Evolutionary conservation across 2,329 filamentous ascomycete species (phyloP).

Genomic region (Mycosphaerella arachidis): DNA sequence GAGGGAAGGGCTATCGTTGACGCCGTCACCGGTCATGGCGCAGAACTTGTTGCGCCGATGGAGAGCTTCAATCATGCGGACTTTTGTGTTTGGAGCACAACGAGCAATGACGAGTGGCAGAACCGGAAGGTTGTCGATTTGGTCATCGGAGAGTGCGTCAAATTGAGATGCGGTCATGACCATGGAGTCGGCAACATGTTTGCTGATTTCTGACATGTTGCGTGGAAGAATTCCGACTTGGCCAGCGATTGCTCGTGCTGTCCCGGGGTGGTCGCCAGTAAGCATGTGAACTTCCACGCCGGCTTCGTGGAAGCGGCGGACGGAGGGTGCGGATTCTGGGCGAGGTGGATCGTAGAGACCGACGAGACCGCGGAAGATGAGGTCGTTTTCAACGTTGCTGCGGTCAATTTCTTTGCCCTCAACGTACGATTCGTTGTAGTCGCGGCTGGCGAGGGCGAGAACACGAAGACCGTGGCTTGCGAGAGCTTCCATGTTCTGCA

Average conservation of each 20-base stretch:
- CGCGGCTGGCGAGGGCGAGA: conserved; percentile 57
- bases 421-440: conserved; percentile 30
- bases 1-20: conserved; percentile 79
- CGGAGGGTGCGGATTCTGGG: conserved; percentile 69
- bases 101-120: conserved; percentile 78
- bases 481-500: conserved; percentile 65
- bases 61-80: conserved; percentile 84
- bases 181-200: conserved; percentile 61
- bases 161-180: conserved; percentile 62
- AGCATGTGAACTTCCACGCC: conserved; percentile 81
- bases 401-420: conserved; percentile 55
- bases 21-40: conserved; percentile 85
- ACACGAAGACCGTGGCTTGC: conserved; percentile 61
- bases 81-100: conserved; percentile 81
- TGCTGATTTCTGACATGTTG: conserved; percentile 56
- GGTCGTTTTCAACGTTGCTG: conserved; percentile 58
- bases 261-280: conserved; percentile 76
- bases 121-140: conserved; percentile 70
- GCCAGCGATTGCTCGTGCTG: conserved; percentile 70
- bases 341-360: conserved; percentile 85
- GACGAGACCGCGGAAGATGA: conserved; percentile 74
- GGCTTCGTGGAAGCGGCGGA: conserved; percentile 64
- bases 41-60: conserved; percentile 71
- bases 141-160: conserved; percentile 64
- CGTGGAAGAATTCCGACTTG: conserved; percentile 71